Evolutionary conservation across 768 basidiomycete species (phyloP).

Genomic region (Phanerochaete carnosa): DNA sequence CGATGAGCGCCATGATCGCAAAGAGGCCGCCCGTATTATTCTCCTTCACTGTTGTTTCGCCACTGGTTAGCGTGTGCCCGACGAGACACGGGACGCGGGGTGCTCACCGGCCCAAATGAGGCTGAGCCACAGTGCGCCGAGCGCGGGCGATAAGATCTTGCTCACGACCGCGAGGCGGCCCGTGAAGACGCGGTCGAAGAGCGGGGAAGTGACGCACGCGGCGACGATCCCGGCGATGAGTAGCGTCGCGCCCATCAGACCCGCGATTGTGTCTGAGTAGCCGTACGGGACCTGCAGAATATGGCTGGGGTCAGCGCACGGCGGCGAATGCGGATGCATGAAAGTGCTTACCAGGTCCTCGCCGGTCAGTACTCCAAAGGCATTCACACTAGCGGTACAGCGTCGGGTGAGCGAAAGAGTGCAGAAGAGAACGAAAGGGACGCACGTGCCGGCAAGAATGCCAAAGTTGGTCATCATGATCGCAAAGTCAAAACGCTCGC

Average conservation of each 20-base stretch:
- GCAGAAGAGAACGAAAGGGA: neutral
- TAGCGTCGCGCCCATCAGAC: constrained; percentile 67
- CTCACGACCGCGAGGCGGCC: constrained; percentile 59
- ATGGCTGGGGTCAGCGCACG: neutral
- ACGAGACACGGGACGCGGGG: neutral
- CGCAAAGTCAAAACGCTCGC: constrained; percentile 69
- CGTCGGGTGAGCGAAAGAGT: neutral
- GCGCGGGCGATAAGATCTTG: constrained; percentile 59
- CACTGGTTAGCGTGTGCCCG: neutral
- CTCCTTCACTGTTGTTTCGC: constrained; percentile 47
- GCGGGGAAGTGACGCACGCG: constrained; percentile 64
- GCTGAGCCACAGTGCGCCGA: constrained; percentile 64
- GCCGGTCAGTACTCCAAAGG: constrained; percentile 62
- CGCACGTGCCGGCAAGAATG: constrained; percentile 59
- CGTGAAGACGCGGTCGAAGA: constrained; percentile 83
- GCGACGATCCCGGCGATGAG: constrained; percentile 69
- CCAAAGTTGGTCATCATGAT: constrained; percentile 63
- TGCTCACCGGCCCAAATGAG: constrained; percentile 77
- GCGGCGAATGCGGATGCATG: neutral
- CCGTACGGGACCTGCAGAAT: constrained; percentile 64
- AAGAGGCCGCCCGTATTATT: constrained; percentile 60
- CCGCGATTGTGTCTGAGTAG: constrained; percentile 63
- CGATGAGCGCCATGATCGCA: constrained; percentile 65
- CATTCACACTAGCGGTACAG: constrained; percentile 42
- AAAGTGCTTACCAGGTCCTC: constrained; percentile 59